These are phyloP conservation scores for Flaveria robusta DNA, from an alignment of 129 eudicot species.

Conservation along the genomic window DNA sequence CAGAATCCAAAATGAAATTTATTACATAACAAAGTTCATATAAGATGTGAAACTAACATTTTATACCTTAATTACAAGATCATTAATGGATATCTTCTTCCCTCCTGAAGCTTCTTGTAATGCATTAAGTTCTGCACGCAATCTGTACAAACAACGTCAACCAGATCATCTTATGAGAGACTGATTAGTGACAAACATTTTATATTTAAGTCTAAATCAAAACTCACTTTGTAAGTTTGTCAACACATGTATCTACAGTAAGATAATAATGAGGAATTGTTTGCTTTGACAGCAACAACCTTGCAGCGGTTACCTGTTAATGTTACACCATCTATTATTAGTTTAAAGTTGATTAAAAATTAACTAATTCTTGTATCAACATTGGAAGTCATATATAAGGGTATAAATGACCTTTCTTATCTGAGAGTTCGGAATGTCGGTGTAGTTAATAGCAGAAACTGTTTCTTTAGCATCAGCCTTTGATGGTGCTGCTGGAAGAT, in stretches of 20 bases:
- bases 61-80: slow-evolving; percentile 90
- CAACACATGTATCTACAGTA: slow-evolving; percentile 95
- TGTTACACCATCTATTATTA: slow-evolving; percentile 21
- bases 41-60: background rate
- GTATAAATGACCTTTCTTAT: slow-evolving; percentile 71
- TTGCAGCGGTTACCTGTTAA: slow-evolving; percentile 87
- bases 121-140: slow-evolving; percentile 69
- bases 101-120: slow-evolving; percentile 97
- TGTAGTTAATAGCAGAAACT: slow-evolving; percentile 60
- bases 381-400: slow-evolving; percentile 2
- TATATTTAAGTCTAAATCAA: slow-evolving; percentile 16
- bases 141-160: slow-evolving; percentile 41
- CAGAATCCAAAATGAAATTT: background rate
- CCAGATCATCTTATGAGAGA: slow-evolving; percentile 9
- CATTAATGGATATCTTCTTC: slow-evolving; percentile 84
- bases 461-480: slow-evolving; percentile 45
- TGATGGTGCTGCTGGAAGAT: slow-evolving; percentile 50
- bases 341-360: slow-evolving; percentile 1
- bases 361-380: background rate
- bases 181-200: background rate
- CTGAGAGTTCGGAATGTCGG: slow-evolving; percentile 83
- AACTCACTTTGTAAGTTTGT: slow-evolving; percentile 88
- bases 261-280: slow-evolving; percentile 97
- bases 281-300: slow-evolving; percentile 87
- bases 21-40: background rate